These are phyloP conservation scores for Plasmodium adleri DNA, from an alignment of 169 alveolate genomes.

Conservation along the genomic window DNA sequence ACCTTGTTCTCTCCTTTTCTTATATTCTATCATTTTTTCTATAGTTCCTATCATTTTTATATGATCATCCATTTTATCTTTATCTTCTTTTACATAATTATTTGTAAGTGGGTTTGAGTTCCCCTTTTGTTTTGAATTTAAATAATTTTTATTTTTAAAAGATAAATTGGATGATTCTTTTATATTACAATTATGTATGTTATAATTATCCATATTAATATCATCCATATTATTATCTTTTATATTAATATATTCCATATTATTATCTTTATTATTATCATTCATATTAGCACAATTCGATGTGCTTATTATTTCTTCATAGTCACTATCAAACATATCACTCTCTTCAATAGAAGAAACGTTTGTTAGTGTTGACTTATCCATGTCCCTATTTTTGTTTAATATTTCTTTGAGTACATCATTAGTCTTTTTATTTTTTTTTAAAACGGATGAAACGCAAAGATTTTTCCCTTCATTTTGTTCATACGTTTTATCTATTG, in stretches of 20 bases:
- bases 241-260: neutral
- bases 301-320: slow-evolving; percentile 16
- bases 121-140: too few relatives aligned
- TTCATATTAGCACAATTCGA: neutral
- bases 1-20: neutral
- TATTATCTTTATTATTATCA: neutral
- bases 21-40: neutral
- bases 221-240: neutral
- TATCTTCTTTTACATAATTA: neutral
- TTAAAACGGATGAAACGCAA: slow-evolving; percentile 20
- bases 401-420: slow-evolving; percentile 13
- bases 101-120: too few relatives aligned
- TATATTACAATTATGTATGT: too few relatives aligned
- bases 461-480: neutral
- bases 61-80: neutral
- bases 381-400: neutral
- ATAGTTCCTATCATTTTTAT: neutral
- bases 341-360: slow-evolving; percentile 28
- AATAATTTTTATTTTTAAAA: too few relatives aligned
- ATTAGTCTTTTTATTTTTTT: slow-evolving; percentile 14
- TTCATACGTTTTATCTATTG: too few relatives aligned
- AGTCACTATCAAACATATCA: slow-evolving; percentile 31
- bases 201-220: too few relatives aligned
- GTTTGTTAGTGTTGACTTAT: slow-evolving; percentile 1
- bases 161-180: too few relatives aligned